Base-by-base conservation (phyloP, 2,329 filamentous ascomycete species). In the Didymella lethalis region DNA sequence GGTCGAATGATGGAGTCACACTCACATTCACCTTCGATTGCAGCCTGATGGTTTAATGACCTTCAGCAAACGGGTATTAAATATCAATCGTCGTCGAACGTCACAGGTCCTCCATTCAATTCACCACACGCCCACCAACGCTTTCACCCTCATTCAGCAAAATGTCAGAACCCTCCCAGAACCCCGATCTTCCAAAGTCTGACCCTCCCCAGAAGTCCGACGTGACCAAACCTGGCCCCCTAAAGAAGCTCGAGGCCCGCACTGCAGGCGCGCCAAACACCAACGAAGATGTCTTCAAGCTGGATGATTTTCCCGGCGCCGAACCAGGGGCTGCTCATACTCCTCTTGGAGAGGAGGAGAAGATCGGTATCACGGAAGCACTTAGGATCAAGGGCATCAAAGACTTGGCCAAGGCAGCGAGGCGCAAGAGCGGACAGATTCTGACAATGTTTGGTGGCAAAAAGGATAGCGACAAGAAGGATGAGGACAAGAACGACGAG, bases 181-280 rank as follows among this genome's bases (percentile, higher is more conserved):
- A 40, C n/a, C 36, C 36, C 18, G 14, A 40, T 20, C 36, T 18
- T 40, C 36, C 36, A 5, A 38, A 41, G 10, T 26, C 48, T 10
- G 40, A 50, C 8, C 40, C 38, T 16, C 45, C 20, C 16, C 50
- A 56, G 26, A 46, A 51, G 25, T 26, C 34, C 3, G 31, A 50
- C 14, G 31, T 31, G 10, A 29, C 28, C 16, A 45, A 34, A 2
- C 20, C 48, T 10, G 40, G 38, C 10, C 31, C 16, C 7, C 20
- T 14, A 10, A 57, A 57, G 16, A 57, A 51, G 25, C 32, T 41
- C 0, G 41, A 51, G 12, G 3, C 49, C 11, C 49, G 55, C 14
- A 10, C 45, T 10, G 55, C 55, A 28, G 55, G 55, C 23, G 55
- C 49, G 2, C 16, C 55, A 11, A 28, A 38, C 1, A 58, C 47